Evolutionary conservation across 108 stramenopile genomes (phyloP).

Genomic region (Seminavis robusta): DNA sequence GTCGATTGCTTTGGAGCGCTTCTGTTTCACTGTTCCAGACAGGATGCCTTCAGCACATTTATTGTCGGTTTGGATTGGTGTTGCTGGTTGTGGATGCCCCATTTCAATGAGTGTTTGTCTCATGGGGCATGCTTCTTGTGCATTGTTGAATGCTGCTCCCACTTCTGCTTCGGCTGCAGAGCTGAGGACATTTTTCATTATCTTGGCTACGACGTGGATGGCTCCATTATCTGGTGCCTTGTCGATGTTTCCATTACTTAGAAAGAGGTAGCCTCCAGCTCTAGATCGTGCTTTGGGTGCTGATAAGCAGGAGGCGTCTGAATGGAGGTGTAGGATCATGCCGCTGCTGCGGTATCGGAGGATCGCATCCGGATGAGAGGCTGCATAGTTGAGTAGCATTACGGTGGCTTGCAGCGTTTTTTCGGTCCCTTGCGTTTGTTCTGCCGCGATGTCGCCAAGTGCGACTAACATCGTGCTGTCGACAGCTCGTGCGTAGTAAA

Average conservation of each 20-base stretch:
- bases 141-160: conserved; percentile 34
- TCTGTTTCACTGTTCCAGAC: conserved; percentile 35
- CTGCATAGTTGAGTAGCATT: conserved; percentile 42
- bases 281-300: conserved; percentile 30
- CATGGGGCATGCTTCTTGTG: conserved; percentile 15
- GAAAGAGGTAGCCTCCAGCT: conserved; percentile 27
- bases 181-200: not conserved
- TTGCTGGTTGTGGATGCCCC: conserved; percentile 44
- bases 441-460: conserved; percentile 16
- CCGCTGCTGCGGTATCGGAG: conserved; percentile 33
- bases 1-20: conserved; percentile 27
- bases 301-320: conserved; percentile 32
- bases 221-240: no score
- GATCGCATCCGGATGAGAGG: conserved; percentile 41
- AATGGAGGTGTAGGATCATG: conserved; percentile 33
- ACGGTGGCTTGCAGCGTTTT: conserved; percentile 14
- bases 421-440: conserved; percentile 26
- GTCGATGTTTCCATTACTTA: not conserved
- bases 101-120: conserved; percentile 22
- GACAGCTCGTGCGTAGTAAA: conserved; percentile 34
- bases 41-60: conserved; percentile 38
- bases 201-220: no score
- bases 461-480: conserved; percentile 36
- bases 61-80: conserved; percentile 43
- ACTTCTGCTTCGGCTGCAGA: conserved; percentile 8